A percentile compares a stretch with the other conserved stretches of the same genome.
These are phyloP conservation scores for Crepidotus variabilis DNA, from an alignment of 768 basidiomycete species.

Conservation along the genomic window DNA sequence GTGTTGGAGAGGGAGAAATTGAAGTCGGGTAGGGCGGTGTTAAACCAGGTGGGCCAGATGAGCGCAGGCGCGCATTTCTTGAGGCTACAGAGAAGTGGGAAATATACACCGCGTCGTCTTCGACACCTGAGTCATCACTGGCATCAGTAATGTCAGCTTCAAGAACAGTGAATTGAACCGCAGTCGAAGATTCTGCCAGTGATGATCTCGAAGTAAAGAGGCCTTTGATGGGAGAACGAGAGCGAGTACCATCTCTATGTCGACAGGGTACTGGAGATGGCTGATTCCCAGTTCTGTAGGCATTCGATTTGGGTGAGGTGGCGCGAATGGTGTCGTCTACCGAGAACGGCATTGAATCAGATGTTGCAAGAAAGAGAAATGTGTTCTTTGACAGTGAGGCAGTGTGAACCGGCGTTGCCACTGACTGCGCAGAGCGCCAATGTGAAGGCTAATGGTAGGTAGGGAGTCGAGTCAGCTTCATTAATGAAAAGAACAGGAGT, in stretches of 20 bases:
- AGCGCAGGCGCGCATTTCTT: background rate
- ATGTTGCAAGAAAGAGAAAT: slow-evolving; percentile 32
- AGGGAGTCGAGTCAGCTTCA: background rate
- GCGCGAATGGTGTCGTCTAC: slow-evolving; percentile 38
- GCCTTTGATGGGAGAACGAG: slow-evolving; percentile 27
- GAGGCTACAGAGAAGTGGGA: background rate
- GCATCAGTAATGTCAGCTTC: background rate
- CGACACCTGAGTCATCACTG: background rate
- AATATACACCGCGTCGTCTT: background rate
- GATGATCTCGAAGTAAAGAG: slow-evolving; percentile 13
- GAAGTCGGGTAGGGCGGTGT: background rate
- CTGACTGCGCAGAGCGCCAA: background rate
- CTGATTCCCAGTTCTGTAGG: background rate
- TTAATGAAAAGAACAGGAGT: background rate
- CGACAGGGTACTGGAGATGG: slow-evolving; percentile 9
- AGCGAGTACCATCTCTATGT: slow-evolving; percentile 20
- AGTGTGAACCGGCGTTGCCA: background rate
- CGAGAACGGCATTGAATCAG: slow-evolving; percentile 30
- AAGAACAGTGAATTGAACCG: background rate
- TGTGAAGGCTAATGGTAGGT: background rate
- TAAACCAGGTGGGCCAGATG: background rate
- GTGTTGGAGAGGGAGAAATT: background rate
- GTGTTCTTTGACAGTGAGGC: slow-evolving; percentile 9
- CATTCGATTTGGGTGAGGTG: slow-evolving; percentile 12
- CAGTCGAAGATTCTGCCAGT: background rate